Conservation (phyloP, 495 filamentous ascomycete genomes). For the Aspergillus ellipticus region DNA sequence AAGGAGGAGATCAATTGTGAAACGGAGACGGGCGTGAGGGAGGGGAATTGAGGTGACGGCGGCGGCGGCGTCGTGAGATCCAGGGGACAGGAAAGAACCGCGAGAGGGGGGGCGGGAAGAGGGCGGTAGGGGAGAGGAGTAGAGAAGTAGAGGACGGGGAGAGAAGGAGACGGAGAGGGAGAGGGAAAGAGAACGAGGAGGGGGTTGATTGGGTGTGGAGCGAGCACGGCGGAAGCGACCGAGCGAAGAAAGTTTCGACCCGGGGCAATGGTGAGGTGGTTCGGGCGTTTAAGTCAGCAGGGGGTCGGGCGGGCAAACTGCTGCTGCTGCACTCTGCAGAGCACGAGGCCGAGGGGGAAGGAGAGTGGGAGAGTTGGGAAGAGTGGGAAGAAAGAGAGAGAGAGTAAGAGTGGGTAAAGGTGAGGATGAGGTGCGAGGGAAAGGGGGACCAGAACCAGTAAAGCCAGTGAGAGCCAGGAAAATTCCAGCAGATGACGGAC, state of each 20-base stretch:
- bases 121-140: conserved; percentile 9
- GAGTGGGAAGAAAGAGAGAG: not conserved
- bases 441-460: not conserved
- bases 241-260: conserved; percentile 22
- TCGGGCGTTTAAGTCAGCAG: conserved; percentile 13
- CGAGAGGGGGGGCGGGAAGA: conserved; percentile 21
- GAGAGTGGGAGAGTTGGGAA: not conserved
- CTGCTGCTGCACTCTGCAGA: not conserved
- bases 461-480: conserved; percentile 1
- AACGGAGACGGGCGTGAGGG: conserved; percentile 16
- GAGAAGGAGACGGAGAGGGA: conserved; percentile 16
- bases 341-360: not conserved
- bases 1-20: conserved; percentile 19
- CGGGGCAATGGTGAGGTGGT: conserved; percentile 16
- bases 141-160: conserved; percentile 14
- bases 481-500: conserved; percentile 2
- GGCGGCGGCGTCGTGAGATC: conserved; percentile 20
- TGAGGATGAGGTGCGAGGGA: too few species aligned
- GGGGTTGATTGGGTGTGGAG: conserved; percentile 25
- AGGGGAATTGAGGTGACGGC: conserved; percentile 20
- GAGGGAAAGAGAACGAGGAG: conserved; percentile 18
- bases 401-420: not conserved
- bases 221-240: conserved; percentile 26
- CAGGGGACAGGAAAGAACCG: conserved; percentile 19
- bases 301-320: not conserved